Evolutionary conservation across 805 yeast species (phyloP).

Genomic region (Lachancea mirantina): DNA sequence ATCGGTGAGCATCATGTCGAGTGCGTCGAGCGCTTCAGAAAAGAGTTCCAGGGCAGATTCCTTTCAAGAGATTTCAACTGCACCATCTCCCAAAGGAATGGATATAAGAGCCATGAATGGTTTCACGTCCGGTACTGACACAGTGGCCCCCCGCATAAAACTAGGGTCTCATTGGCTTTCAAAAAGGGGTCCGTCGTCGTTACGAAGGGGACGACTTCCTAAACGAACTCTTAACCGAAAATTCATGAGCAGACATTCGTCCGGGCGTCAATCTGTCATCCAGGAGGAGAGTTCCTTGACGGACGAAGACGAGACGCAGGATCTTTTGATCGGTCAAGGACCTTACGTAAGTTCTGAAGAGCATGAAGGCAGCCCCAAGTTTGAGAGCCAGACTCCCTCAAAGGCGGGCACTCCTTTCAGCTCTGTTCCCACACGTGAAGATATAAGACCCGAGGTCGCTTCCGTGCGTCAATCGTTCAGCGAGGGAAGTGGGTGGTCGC

Average conservation of each 20-base stretch:
- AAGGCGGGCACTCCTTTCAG: constrained; percentile 4
- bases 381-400: constrained; percentile 6
- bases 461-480: constrained; percentile 11
- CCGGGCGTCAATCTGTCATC: constrained; percentile 24
- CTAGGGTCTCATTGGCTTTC: constrained; percentile 10
- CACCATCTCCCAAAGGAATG: constrained; percentile 21
- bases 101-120: constrained; percentile 16
- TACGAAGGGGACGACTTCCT: constrained; percentile 9
- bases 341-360: neutral
- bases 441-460: constrained; percentile 6
- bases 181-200: constrained; percentile 24
- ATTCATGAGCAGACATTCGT: constrained; percentile 13
- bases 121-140: constrained; percentile 4
- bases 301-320: constrained; percentile 15
- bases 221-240: constrained; percentile 19
- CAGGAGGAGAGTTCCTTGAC: constrained; percentile 27
- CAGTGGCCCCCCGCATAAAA: constrained; percentile 8
- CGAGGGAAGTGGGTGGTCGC: constrained; percentile 20
- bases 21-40: constrained; percentile 35
- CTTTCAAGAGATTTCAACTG: constrained; percentile 34
- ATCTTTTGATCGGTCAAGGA: constrained; percentile 1
- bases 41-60: constrained; percentile 36
- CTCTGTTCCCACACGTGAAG: constrained; percentile 1
- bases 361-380: constrained; percentile 1
- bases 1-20: constrained; percentile 32